Evolutionary conservation across 2,329 filamentous ascomycete genomes (phyloP), one percentile per base, ranked within the genome.

Genomic region (Fusarium vanettenii): DNA sequence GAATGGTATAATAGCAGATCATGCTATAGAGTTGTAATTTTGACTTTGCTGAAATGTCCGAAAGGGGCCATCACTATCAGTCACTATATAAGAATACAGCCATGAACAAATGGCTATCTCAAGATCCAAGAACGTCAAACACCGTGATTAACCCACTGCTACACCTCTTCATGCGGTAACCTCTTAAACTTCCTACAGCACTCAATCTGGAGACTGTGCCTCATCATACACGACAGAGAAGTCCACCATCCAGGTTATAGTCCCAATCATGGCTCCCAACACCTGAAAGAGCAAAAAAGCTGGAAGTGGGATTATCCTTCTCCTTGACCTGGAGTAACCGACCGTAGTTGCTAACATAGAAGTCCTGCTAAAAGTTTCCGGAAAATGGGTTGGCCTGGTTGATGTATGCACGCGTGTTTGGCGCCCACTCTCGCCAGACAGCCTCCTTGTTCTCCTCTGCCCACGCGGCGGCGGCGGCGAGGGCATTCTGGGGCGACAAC

Each of bases 1-100:
- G 91, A 81, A 90, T 91, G 65, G 89, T 87, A 10, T 82, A 85
- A 66, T 85, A 6, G 9, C 4, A 89, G 57, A 83, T 87, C 69
- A 45, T 87, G 11, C 9, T 10, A 4, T 11, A n/a, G 66, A 64
- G 37, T 41, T 41, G 37, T 41, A 41, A n/a, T 10, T n/a, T n/a
- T 10, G 72, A 73, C 76, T 82, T 84, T 8, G 84, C 6, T 22
- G 39, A 43, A 5, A 20, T 20, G 39, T 43, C 7, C 18, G n/a
- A 18, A 39, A 39, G 37, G n/a, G 37, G 37, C 4, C 18, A 39
- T n/a, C 4, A n/a, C 18, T 37, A 16, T 18, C 13, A 37, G 35
- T 9, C 35, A 37, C 35, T 37, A 16, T 18, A 18, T 37, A 11
- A 41, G 37, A 41, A 41, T n/a, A 11, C 8, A n/a, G 4, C 37